These are phyloP conservation scores for Trametes pubescens DNA, from an alignment of 1,284 basidiomycete genomes.

Conservation along the genomic window DNA sequence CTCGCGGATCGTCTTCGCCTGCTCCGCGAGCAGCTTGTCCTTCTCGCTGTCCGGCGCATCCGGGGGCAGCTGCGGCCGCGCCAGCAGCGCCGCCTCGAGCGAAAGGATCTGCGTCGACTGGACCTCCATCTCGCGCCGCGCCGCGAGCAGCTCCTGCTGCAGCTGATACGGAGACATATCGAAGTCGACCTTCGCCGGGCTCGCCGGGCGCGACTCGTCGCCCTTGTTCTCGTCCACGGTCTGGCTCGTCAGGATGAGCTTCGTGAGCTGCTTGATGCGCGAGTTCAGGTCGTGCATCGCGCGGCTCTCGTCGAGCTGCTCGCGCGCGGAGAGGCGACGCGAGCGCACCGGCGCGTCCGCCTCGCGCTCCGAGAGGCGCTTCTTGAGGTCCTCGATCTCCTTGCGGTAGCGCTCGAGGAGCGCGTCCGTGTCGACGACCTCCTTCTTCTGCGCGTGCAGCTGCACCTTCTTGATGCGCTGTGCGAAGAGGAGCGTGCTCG, in stretches of 20 bases:
- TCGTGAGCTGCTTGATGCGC: slow-evolving; percentile 85
- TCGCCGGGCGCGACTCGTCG: slow-evolving; percentile 76
- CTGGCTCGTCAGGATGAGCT: slow-evolving; percentile 86
- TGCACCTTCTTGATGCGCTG: slow-evolving; percentile 87
- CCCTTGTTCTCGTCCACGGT: slow-evolving; percentile 74
- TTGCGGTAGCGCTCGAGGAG: slow-evolving; percentile 91
- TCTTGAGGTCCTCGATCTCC: slow-evolving; percentile 88
- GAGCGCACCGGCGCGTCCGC: slow-evolving; percentile 58
- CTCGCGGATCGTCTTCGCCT: slow-evolving; percentile 73
- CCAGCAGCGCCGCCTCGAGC: slow-evolving; percentile 72
- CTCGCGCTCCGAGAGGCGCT: slow-evolving; percentile 73
- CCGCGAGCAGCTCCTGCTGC: slow-evolving; percentile 85
- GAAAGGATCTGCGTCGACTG: slow-evolving; percentile 85
- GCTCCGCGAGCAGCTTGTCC: slow-evolving; percentile 72
- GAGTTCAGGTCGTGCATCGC: slow-evolving; percentile 84
- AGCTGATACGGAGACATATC: slow-evolving; percentile 83
- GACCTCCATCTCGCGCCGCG: slow-evolving; percentile 76
- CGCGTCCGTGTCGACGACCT: slow-evolving; percentile 92
- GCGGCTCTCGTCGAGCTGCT: slow-evolving; percentile 82
- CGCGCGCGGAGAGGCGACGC: slow-evolving; percentile 71
- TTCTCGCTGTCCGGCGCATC: slow-evolving; percentile 73
- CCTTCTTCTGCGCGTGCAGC: slow-evolving; percentile 91
- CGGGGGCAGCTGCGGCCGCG: slow-evolving; percentile 65
- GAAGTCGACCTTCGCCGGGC: slow-evolving; percentile 86
- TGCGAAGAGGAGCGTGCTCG: slow-evolving; percentile 90